A percentile compares a stretch with the other conserved stretches of the same genome.
Evolutionary conservation across 2,329 filamentous ascomycete species (phyloP).

Genomic region (Penicillium sp.): DNA sequence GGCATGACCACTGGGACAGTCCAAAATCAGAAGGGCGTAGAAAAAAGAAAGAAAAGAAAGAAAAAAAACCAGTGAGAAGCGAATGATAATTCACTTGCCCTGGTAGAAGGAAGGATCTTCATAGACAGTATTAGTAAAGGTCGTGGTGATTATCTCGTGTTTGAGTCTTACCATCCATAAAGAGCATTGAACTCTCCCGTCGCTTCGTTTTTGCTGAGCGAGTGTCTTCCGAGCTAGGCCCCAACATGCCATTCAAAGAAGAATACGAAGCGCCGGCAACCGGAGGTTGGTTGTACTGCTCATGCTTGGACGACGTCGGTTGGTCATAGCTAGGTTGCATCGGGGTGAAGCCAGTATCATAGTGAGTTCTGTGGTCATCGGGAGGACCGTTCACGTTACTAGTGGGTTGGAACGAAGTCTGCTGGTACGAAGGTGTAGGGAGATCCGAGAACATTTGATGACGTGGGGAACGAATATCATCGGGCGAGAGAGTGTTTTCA

Average conservation of each 20-base stretch:
- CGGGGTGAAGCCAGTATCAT: conserved; percentile 54
- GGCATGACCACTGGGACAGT: conserved; percentile 13
- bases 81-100: conserved; percentile 13
- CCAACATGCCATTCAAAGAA: conserved; percentile 44
- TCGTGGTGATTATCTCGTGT: neutral
- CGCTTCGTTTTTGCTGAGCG: conserved; percentile 46
- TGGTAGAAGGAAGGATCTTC: conserved; percentile 14
- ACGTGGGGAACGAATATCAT: conserved; percentile 63
- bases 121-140: neutral
- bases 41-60: neutral
- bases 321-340: conserved; percentile 53
- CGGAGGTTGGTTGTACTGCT: conserved; percentile 29
- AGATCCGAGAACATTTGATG: conserved; percentile 66
- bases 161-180: conserved; percentile 37
- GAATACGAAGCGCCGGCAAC: conserved; percentile 20
- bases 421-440: conserved; percentile 63
- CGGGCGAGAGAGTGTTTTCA: conserved; percentile 46
- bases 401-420: conserved; percentile 50
- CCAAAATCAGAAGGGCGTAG: conserved; percentile 3
- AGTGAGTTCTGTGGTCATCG: conserved; percentile 30
- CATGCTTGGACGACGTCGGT: conserved; percentile 29
- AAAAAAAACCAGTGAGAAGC: conserved; percentile 1
- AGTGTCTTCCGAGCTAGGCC: conserved; percentile 37
- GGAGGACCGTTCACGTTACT: conserved; percentile 28
- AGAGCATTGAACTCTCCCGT: conserved; percentile 50